phyloP scores from a whole-genome alignment of 768 basidiomycete species.

The Russula virescens region DNA sequence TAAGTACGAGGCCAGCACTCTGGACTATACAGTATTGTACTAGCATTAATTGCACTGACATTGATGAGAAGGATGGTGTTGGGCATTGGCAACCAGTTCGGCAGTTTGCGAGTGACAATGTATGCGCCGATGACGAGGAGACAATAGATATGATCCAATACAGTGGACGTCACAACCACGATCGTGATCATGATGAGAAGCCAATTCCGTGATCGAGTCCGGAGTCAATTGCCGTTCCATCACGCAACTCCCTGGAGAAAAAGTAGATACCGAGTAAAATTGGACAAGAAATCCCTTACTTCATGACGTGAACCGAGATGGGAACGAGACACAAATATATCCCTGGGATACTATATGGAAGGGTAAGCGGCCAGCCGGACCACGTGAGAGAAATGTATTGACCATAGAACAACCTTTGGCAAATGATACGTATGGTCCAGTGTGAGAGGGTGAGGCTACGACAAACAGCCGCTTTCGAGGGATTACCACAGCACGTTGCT shows the following conservation, averaged over 20 bases:
- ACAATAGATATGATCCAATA: slow-evolving; percentile 1
- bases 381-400: background rate
- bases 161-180: slow-evolving; percentile 8
- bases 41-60: background rate
- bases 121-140: background rate
- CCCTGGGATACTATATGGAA: background rate
- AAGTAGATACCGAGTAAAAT: background rate
- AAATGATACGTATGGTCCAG: slow-evolving; percentile 5
- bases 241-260: background rate
- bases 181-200: background rate
- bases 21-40: too few relatives aligned
- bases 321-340: slow-evolving; percentile 10
- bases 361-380: background rate
- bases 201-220: background rate
- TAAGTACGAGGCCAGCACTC: too few relatives aligned
- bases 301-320: background rate
- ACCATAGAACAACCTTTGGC: slow-evolving; percentile 8
- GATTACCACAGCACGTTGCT: background rate
- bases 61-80: slow-evolving; percentile 3
- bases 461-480: background rate
- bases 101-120: background rate
- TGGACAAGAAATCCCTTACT: background rate
- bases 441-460: background rate
- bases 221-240: slow-evolving; percentile 1
- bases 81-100: background rate